Evolutionary conservation across 192 early-diverging fungal genomes (phyloP).

Genomic region (Rhizophagus clarus): DNA sequence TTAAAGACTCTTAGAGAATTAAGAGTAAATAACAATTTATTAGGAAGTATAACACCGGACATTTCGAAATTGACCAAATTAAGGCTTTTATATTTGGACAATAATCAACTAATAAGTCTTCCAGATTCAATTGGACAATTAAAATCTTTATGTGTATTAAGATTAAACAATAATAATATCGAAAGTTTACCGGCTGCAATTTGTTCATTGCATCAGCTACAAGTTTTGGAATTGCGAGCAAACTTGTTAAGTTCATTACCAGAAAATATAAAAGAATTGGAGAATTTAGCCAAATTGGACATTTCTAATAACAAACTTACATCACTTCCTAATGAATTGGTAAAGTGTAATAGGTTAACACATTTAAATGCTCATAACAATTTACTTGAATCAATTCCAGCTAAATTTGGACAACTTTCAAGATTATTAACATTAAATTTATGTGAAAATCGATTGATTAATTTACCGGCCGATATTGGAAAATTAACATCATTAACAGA

Average conservation of each 20-base stretch:
- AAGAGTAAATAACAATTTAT: conserved; percentile 45
- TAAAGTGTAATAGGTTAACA: conserved; percentile 36
- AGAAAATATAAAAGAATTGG: conserved; percentile 47
- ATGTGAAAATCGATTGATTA: conserved; percentile 49
- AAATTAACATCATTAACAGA: conserved; percentile 49
- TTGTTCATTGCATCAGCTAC: conserved; percentile 44
- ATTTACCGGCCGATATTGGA: conserved; percentile 45
- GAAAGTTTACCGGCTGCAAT: conserved; percentile 39
- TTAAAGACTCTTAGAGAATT: conserved; percentile 45
- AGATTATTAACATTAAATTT: conserved; percentile 50
- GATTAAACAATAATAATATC: conserved; percentile 44
- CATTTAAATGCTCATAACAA: conserved; percentile 53
- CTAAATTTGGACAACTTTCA: conserved; percentile 46
- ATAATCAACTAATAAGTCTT: conserved; percentile 38
- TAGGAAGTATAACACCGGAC: conserved; percentile 34
- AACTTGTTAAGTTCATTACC: conserved; percentile 43
- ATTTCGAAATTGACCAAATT: conserved; percentile 44
- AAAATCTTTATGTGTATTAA: conserved; percentile 40
- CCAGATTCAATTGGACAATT: conserved; percentile 47
- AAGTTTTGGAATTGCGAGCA: conserved; percentile 42
- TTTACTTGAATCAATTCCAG: conserved; percentile 48
- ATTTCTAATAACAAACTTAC: conserved; percentile 54
- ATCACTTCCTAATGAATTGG: conserved; percentile 43
- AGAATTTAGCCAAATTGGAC: conserved; percentile 54
- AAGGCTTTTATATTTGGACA: conserved; percentile 42